Evolutionary conservation across 345 rosid genomes (phyloP), one percentile per base, ranked within the genome.

Genomic region (Populus davidiana): DNA sequence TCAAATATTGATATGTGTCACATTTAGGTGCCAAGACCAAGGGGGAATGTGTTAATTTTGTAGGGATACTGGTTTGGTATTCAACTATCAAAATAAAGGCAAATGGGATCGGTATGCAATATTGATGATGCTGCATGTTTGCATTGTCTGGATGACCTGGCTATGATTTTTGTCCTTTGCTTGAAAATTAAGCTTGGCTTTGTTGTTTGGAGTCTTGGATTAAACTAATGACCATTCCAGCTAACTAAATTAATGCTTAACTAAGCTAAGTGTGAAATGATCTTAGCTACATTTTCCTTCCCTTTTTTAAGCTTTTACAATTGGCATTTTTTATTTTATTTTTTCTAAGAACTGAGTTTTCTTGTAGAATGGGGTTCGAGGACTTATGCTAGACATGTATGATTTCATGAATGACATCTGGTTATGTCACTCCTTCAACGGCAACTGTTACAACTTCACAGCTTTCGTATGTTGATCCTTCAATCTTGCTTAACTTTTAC

Each of bases 321-420:
- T 10, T 59, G 29, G 13, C 27, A 8, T 59, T 59, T 9, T 10
- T 43, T 41, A 2, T 31, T 31, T 3, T 2, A 1, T 50, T 52
- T 65, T 33, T 47, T 44, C 38, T 83, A 17, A 64, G 73, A 78
- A 70, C 8, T 64, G 29, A 43, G 25, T 69, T 70, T 36, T 74
- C 29, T 76, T 85, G 79, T 80, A 93, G 98, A 96, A 96, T 91
- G 98, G 97, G 68, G 94, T 93, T 77, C 88, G 98, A 63, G 99
- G 98, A 75, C 86, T 96, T 7, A 93, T 96, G 98, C 89, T 93
- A 6, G 99, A 96, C 71, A 89, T 93, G 81, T 96, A 93, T 78
- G 99, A 96, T 82, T 96, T 91, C 80, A 69, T 78, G 44, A 88
- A 88, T 69, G 97, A 89, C 80, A 77, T 93, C 67, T 96, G 99